Conservation (phyloP, 1,139 yeast species). For the Wickerhamomyces sp. region DNA sequence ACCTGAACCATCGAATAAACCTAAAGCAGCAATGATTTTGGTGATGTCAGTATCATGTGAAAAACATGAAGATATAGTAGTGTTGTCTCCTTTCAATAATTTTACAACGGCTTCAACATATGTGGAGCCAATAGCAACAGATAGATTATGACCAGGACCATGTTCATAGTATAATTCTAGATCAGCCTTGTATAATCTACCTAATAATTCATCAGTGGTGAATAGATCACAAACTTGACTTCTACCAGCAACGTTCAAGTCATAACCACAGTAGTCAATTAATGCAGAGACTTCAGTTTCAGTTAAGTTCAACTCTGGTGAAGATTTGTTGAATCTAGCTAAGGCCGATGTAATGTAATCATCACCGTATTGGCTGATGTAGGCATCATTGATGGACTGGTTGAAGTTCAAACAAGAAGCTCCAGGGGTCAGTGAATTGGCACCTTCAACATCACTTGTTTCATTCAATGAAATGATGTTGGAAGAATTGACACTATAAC, state of each 20-base stretch:
- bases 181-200: conserved; percentile 40
- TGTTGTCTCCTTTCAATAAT: conserved; percentile 27
- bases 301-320: conserved; percentile 36
- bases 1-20: conserved; percentile 29
- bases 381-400: conserved; percentile 15
- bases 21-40: conserved; percentile 37
- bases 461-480: conserved; percentile 9
- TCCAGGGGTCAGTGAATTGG: conserved; percentile 30
- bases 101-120: conserved; percentile 44
- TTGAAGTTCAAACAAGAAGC: conserved; percentile 24
- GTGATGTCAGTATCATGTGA: conserved; percentile 20
- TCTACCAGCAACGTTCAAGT: conserved; percentile 43
- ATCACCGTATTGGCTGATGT: conserved; percentile 11
- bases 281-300: conserved; percentile 35
- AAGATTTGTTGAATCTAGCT: conserved; percentile 25
- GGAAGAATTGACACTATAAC: not conserved
- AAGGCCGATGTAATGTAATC: conserved; percentile 24
- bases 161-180: conserved; percentile 40
- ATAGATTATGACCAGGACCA: conserved; percentile 46
- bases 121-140: conserved; percentile 41
- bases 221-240: conserved; percentile 49
- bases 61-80: conserved; percentile 13
- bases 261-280: conserved; percentile 48
- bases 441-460: conserved; percentile 30
- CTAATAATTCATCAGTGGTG: conserved; percentile 44